A percentile compares a stretch with the other conserved stretches of the same genome.
phyloP scores from a whole-genome alignment of 2,329 filamentous ascomycete species.

The Beauveria varroae region DNA sequence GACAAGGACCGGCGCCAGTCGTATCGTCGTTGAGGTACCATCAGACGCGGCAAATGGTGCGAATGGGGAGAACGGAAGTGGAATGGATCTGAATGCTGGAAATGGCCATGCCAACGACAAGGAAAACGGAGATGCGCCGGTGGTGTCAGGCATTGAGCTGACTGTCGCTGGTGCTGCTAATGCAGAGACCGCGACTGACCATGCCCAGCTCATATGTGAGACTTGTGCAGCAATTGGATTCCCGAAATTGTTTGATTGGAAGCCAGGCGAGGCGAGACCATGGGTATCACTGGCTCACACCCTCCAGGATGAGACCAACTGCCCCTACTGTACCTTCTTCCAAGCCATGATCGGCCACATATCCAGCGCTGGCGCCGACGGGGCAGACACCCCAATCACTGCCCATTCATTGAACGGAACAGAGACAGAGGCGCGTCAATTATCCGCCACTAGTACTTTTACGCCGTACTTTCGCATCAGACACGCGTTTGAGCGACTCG shows the following conservation, averaged over 20 bases:
- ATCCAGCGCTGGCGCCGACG: conserved; percentile 13
- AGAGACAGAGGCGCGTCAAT: background rate
- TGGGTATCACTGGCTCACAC: conserved; percentile 30
- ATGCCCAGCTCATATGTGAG: conserved; percentile 17
- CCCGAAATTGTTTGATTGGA: conserved; percentile 27
- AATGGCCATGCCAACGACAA: background rate
- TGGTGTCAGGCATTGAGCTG: background rate
- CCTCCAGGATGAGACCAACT: conserved; percentile 21
- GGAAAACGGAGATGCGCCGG: background rate
- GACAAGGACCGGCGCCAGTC: conserved; percentile 21
- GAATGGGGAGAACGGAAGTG: conserved; percentile 1
- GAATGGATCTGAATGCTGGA: background rate
- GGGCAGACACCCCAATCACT: conserved; percentile 2
- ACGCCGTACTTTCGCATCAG: conserved; percentile 32
- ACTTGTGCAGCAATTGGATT: conserved; percentile 30
- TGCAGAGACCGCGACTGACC: background rate
- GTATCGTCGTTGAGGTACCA: conserved; percentile 17
- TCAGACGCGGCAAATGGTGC: conserved; percentile 12
- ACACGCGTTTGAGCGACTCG: conserved; percentile 30
- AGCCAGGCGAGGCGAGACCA: conserved; percentile 26
- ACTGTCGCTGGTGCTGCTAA: background rate
- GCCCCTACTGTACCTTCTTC: conserved; percentile 33
- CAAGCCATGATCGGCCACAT: conserved; percentile 23
- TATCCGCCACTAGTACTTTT: conserved; percentile 22
- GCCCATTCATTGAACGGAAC: background rate